phyloP scores from a whole-genome alignment of 1,139 yeast genomes.

The Debaryomyces robertsiae region DNA sequence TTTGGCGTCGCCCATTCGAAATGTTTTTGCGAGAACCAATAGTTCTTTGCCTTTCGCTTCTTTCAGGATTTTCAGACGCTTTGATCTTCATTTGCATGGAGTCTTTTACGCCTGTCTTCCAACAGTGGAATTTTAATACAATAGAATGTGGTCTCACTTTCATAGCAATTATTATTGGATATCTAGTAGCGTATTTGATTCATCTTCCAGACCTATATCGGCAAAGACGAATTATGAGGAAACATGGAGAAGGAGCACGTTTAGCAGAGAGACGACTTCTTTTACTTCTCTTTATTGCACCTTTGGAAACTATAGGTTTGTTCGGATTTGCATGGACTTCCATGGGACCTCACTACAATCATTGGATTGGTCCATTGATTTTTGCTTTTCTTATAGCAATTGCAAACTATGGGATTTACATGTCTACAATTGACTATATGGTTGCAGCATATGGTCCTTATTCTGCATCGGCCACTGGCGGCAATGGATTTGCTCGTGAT shows the following conservation, averaged over 20 bases:
- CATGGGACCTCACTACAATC: conserved; percentile 31
- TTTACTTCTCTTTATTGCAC: conserved; percentile 27
- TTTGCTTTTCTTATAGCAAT: conserved; percentile 35
- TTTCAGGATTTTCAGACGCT: conserved; percentile 42
- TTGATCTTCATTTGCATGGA: conserved; percentile 42
- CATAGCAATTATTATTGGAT: conserved; percentile 33
- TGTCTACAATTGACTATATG: conserved; percentile 41
- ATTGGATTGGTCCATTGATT: conserved; percentile 39
- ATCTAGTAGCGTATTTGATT: conserved; percentile 29
- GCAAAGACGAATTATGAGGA: conserved; percentile 20
- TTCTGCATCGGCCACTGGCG: conserved; percentile 45
- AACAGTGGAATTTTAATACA: conserved; percentile 27
- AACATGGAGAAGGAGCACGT: conserved; percentile 26
- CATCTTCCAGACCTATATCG: conserved; percentile 28
- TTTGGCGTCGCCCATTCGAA: conserved; percentile 38
- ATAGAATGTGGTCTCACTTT: conserved; percentile 33
- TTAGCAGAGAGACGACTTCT: conserved; percentile 28
- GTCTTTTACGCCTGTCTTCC: conserved; percentile 34
- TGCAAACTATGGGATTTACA: conserved; percentile 38
- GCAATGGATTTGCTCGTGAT: conserved; percentile 41
- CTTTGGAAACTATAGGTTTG: conserved; percentile 35
- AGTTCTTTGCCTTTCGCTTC: conserved; percentile 37
- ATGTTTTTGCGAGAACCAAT: conserved; percentile 39
- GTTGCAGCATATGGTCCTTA: conserved; percentile 38
- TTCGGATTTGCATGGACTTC: conserved; percentile 42